Evolutionary conservation across 176 grass and related monocot species (phyloP).

Genomic region (Luzula sylvatica): DNA sequence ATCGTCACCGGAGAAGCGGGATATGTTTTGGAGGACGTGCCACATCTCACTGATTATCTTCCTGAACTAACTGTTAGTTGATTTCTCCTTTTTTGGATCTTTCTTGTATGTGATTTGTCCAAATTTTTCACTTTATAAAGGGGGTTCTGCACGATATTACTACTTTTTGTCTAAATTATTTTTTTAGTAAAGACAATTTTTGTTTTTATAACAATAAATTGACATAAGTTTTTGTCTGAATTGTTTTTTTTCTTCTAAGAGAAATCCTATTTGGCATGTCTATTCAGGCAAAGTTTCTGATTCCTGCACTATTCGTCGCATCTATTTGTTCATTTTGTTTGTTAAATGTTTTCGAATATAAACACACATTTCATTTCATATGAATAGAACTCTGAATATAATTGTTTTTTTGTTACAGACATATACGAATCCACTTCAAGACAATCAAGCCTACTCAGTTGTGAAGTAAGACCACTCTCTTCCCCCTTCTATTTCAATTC

Average conservation of each 20-base stretch:
- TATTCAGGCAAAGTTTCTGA: neutral
- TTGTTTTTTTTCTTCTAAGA: neutral
- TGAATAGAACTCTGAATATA: too few species aligned
- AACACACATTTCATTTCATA: too few species aligned
- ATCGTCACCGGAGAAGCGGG: slow-evolving; percentile 55
- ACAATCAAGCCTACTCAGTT: slow-evolving; percentile 82
- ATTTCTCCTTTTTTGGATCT: neutral
- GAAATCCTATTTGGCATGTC: neutral
- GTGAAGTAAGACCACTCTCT: slow-evolving; percentile 80
- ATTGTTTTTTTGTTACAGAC: slow-evolving; percentile 27
- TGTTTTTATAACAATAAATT: too few species aligned
- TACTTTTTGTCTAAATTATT: too few species aligned
- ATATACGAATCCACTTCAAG: slow-evolving; percentile 83
- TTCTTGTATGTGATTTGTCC: neutral
- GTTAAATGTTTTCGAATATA: too few species aligned
- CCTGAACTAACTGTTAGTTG: slow-evolving; percentile 66
- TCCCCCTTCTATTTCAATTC: slow-evolving; percentile 20
- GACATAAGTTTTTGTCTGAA: too few species aligned
- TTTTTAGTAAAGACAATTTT: too few species aligned
- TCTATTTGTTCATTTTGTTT: too few species aligned
- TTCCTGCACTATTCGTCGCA: too few species aligned
- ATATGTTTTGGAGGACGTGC: slow-evolving; percentile 92
- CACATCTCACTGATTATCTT: slow-evolving; percentile 77
- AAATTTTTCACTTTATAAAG: too few species aligned
- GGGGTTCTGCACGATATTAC: too few species aligned